Evolutionary conservation across 163 green algal genomes (phyloP), one percentile per base, ranked within the genome.

Genomic region (Smithsoniella earleae): DNA sequence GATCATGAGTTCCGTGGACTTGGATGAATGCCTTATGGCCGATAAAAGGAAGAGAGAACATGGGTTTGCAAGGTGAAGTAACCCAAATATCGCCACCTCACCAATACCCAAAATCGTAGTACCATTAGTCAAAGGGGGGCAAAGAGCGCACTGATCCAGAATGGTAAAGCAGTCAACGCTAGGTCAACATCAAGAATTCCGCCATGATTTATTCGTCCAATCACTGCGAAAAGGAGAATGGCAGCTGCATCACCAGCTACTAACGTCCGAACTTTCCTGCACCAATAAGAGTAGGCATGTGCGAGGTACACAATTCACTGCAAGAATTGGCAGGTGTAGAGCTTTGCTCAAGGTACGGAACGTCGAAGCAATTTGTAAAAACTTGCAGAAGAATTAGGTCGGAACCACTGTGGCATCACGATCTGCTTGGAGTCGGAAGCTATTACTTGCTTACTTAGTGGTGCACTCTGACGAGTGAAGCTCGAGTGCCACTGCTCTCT

Each of bases 171-270:
- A 13, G 88, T 95, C 2, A 18, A 43, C 0, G 95, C n/a, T 1
- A 82, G 79, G 2, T 83, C 83, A 2, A 36, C 46, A 13, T 74
- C 34, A 0, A 89, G 28, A 2, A 65, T 46, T 73, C 90, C 85
- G 1, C 80, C 85, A 75, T 96, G 90, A 64, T 82, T 90, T 33
- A 75, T 31, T 2, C 86, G 78, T 2, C 91, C 91, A 38, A 90
- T 84, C 3, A 80, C 81, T 38, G 90, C 83, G 82, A 97, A 97
- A 6, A 88, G 36, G 36, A 96, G 66, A 45, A 96, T 77, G 0
- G 74, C 86, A 3, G 77, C 80, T 2, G 79, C 36, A 52, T 97
- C 91, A 36, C 91, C 91, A 18, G 64, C 82, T 3, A 79, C 84
- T 66, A 96, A 78, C 65, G 88, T 66, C 3, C 74, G 75, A 2